Conservation (phyloP, 805 yeast genomes). For the Lachancea meyersii region DNA sequence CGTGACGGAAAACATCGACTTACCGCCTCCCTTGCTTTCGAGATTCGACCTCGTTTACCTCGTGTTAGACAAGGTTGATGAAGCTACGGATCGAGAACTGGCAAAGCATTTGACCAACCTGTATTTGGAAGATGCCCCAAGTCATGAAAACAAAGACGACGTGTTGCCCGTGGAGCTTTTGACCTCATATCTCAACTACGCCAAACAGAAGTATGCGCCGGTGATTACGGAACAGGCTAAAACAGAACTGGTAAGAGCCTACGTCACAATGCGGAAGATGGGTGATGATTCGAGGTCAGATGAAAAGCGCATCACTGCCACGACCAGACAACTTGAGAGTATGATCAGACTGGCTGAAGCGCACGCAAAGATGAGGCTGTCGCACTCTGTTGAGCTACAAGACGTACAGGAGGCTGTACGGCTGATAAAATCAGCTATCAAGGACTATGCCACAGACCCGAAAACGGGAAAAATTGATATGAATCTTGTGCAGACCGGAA, state of each 20-base stretch:
- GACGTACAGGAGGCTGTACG: constrained; percentile 95
- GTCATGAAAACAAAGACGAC: constrained; percentile 59
- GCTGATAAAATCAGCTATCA: constrained; percentile 85
- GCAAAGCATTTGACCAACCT: constrained; percentile 87
- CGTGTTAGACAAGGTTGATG: constrained; percentile 89
- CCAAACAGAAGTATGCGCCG: constrained; percentile 83
- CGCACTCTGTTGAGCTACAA: constrained; percentile 58
- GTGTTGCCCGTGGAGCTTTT: constrained; percentile 81
- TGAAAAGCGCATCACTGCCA: constrained; percentile 92
- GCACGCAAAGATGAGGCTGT: constrained; percentile 91
- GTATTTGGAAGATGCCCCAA: constrained; percentile 85
- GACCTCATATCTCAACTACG: constrained; percentile 86
- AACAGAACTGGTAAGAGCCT: constrained; percentile 74
- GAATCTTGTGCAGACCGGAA: constrained; percentile 96
- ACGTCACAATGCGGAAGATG: constrained; percentile 87
- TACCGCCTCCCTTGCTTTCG: constrained; percentile 93
- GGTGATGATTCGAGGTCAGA: constrained; percentile 87
- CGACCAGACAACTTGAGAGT: constrained; percentile 93
- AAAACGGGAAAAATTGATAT: constrained; percentile 93
- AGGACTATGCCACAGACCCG: constrained; percentile 98
- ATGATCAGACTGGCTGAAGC: constrained; percentile 95
- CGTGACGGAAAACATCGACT: constrained; percentile 89
- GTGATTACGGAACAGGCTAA: constrained; percentile 73
- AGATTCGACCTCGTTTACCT: constrained; percentile 92
- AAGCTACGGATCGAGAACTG: constrained; percentile 70